These are phyloP conservation scores for Kluyveromyces sp. DNA, from an alignment of 1,139 yeast genomes.

Conservation along the genomic window DNA sequence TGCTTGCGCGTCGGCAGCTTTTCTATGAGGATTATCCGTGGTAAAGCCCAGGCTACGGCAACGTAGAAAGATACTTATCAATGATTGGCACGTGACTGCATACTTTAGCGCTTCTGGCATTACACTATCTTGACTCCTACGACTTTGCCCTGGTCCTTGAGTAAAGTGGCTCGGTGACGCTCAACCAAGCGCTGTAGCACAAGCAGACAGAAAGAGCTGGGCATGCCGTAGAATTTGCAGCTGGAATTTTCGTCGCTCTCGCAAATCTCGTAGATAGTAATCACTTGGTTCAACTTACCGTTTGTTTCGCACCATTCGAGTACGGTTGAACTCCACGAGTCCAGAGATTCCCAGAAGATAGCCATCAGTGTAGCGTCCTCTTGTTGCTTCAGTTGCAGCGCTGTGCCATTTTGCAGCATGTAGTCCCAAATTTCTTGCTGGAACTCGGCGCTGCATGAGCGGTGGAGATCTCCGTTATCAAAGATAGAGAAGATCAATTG, in stretches of 20 bases:
- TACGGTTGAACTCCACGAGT: conserved; percentile 68
- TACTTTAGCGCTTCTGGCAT: neutral
- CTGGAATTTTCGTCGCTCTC: conserved; percentile 56
- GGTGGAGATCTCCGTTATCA: conserved; percentile 28
- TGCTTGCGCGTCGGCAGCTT: too few relatives aligned
- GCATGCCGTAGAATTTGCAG: conserved; percentile 58
- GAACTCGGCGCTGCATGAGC: conserved; percentile 48
- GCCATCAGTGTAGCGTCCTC: conserved; percentile 35
- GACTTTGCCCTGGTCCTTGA: conserved; percentile 52
- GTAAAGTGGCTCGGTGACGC: conserved; percentile 59
- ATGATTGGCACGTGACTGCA: neutral
- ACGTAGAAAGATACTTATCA: too few relatives aligned
- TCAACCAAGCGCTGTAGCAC: conserved; percentile 56
- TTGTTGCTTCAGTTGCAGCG: conserved; percentile 21
- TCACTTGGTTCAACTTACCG: conserved; percentile 70
- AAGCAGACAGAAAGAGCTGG: conserved; percentile 47
- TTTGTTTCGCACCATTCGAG: conserved; percentile 59
- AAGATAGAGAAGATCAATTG: conserved; percentile 20
- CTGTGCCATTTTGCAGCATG: conserved; percentile 45
- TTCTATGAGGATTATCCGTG: too few relatives aligned
- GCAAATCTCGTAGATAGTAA: conserved; percentile 73
- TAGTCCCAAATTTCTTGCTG: conserved; percentile 48
- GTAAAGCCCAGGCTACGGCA: too few relatives aligned
- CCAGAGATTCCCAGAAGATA: conserved; percentile 64
- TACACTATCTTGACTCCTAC: conserved; percentile 61